phyloP scores from a whole-genome alignment of 2,329 filamentous ascomycete genomes.

The Trichothecium roseum region DNA sequence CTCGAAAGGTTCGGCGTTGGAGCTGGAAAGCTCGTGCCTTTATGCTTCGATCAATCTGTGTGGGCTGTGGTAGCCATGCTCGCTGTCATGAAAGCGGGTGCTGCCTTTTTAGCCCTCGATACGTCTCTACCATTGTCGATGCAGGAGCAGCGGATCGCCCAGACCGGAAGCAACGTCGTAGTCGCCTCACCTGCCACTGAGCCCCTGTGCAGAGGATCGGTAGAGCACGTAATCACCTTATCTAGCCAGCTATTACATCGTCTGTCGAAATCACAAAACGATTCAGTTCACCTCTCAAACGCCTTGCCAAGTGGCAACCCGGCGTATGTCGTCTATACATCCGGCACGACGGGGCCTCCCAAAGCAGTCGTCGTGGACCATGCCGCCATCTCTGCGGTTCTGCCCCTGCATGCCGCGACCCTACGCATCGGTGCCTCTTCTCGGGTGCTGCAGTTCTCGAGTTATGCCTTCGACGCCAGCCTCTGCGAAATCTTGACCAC shows the following conservation, averaged over 20 bases:
- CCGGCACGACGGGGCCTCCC: conserved; percentile 12
- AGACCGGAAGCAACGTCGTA: too few species aligned
- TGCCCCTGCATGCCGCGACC: conserved; percentile 7
- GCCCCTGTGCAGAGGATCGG: not conserved
- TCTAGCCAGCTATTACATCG: not conserved
- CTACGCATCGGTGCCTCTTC: conserved; percentile 9
- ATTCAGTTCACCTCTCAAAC: too few species aligned
- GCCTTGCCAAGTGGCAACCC: too few species aligned
- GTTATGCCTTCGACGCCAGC: conserved; percentile 19
- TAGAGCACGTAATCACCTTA: not conserved
- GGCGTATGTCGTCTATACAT: conserved; percentile 12
- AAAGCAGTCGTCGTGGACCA: conserved; percentile 12
- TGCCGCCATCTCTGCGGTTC: conserved; percentile 37
- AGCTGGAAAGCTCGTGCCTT: conserved; percentile 27
- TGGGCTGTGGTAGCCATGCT: conserved; percentile 34
- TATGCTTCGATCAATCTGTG: conserved; percentile 38
- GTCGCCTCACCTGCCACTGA: not conserved
- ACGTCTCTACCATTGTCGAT: not conserved
- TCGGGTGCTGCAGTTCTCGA: conserved; percentile 19
- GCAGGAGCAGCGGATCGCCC: too few species aligned
- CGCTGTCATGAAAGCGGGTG: conserved; percentile 36
- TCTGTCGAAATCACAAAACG: too few species aligned
- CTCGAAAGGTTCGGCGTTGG: conserved; percentile 21
- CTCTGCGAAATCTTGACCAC: conserved; percentile 12
- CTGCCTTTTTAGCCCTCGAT: conserved; percentile 15